Evolutionary conservation across 2,329 filamentous ascomycete genomes (phyloP), one percentile per base, ranked within the genome.

Genomic region (Venturia effusa): DNA sequence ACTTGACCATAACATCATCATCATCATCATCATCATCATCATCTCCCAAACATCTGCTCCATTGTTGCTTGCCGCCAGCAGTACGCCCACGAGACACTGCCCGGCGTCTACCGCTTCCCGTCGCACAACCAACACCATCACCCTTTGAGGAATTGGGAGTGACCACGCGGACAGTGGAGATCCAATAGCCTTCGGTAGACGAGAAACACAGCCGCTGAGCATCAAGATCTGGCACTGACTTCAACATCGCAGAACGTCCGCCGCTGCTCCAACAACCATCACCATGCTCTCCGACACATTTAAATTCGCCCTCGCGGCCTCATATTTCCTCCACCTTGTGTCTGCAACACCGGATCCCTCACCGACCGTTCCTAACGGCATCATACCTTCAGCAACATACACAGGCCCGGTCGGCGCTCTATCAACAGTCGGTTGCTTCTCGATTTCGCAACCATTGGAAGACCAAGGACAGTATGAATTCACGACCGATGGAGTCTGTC

Each of bases 401-500:
- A 57, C 41, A 3, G 64, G 34, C 24, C 13, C 22, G n/a, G 51
- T 66, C 19, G 24, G 55, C 22, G 63, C 64, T 22, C 34, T 63
- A 4, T 64, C 64, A 22, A 32, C 24, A 1, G 39, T 51, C 57
- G 83, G 82, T 57, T 86, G 84, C 74, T 85, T 81, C 71, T 76
- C 73, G 51, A 77, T 75, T 22, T 74, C 76, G 6, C 71, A 71
- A n/a, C 77, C 77, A 2, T 74, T 85, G 62, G 72, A 73, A 59
- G 76, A 81, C 66, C 74, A 80, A 66, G 82, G 80, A 19, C 64
- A 69, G 15, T 83, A 78, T 64, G 45, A 51, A 75, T 72, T 34
- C 86, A 78, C 69, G 83, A 85, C 79, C 67, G 73, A 74, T 37
- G 83, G 84, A 62, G 80, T 80, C 67, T 87, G 84, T 68, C 79